Evolutionary conservation across 2,329 filamentous ascomycete genomes (phyloP), one percentile per base, ranked within the genome.

Genomic region (Aspergillus proliferans): DNA sequence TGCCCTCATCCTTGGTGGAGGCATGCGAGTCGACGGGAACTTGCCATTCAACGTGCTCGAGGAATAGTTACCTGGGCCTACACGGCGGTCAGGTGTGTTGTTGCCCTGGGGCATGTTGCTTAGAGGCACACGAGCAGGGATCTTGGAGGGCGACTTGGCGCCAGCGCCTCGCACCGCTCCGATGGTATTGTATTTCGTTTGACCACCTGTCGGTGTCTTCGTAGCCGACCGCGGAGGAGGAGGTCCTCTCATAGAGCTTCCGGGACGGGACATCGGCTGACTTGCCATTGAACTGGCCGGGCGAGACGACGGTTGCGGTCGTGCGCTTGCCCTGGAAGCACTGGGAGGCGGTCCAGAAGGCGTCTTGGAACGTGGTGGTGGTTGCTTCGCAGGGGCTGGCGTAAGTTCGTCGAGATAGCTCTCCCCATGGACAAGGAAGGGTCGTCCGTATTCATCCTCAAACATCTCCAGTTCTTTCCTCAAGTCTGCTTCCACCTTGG

Each of bases 1-100:
- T 39, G 94, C 89, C 56, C 92, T 84, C 90, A 97, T 96, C 68
- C 90, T 93, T 44, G 92, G 92, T 10, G 91, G 91, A 33, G 89
- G 88, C 1, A 85, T 77, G 62, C 81, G 46, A 47, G 60, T 58
- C 21, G 74, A 71, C 14, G 80, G 76, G 48, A 81, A 66, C 46
- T 76, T 72, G 41, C 76, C 72, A 43, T 72, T 71, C 36, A 71
- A 64, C 7, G 68, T 73, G 53, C 71, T 72, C 40, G 66, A 67
- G 6, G 69, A 69, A 50, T 71, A 72, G 21, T 57, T 52, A 3
- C 61, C 71, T 54, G 71, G 74, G 8, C 63, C 73, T 34, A 67
- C 70, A 8, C 78, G 76, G 40, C 90, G 85, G 61, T 95, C 89
- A 5, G 89, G 87, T 7, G 89, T 95, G 69, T 92, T 95, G 64